A percentile compares a stretch with the other conserved stretches of the same genome.
Evolutionary conservation across 257 asterid species (phyloP).

Genomic region (Solanum rostratum): DNA sequence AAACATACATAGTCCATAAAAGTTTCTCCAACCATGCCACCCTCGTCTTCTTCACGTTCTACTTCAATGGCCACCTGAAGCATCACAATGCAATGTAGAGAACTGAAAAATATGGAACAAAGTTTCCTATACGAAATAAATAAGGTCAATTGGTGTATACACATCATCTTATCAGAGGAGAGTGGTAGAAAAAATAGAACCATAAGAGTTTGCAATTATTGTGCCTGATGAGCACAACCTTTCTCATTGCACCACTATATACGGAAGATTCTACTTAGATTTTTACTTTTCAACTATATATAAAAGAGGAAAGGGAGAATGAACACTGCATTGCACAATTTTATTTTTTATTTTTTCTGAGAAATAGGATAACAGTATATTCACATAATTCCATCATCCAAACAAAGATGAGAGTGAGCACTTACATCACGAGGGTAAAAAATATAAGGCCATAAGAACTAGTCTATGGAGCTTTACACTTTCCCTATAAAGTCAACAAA

Average conservation of each 20-base stretch:
- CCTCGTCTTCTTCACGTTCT: conserved; percentile 97
- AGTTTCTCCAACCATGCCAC: conserved; percentile 94
- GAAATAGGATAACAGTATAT: too few relatives aligned
- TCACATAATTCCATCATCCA: too few relatives aligned
- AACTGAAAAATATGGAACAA: conserved; percentile 2
- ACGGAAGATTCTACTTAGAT: neutral
- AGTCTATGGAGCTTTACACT: too few relatives aligned
- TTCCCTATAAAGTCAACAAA: too few relatives aligned
- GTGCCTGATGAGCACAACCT: neutral
- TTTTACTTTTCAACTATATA: neutral
- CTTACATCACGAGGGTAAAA: too few relatives aligned
- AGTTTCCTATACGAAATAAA: neutral
- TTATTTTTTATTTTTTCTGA: too few relatives aligned
- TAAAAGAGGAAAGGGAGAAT: neutral
- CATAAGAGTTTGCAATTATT: neutral
- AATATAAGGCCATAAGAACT: too few relatives aligned
- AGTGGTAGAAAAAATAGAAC: neutral
- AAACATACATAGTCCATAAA: conserved; percentile 74
- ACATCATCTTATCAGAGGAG: neutral
- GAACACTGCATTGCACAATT: neutral
- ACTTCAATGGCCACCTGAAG: conserved; percentile 85
- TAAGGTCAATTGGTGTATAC: neutral
- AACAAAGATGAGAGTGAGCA: too few relatives aligned
- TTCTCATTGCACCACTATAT: neutral
- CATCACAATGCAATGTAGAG: conserved; percentile 3